These are phyloP conservation scores for Pseudocercospora eumusae DNA, from an alignment of 2,329 filamentous ascomycete genomes.

Conservation along the genomic window DNA sequence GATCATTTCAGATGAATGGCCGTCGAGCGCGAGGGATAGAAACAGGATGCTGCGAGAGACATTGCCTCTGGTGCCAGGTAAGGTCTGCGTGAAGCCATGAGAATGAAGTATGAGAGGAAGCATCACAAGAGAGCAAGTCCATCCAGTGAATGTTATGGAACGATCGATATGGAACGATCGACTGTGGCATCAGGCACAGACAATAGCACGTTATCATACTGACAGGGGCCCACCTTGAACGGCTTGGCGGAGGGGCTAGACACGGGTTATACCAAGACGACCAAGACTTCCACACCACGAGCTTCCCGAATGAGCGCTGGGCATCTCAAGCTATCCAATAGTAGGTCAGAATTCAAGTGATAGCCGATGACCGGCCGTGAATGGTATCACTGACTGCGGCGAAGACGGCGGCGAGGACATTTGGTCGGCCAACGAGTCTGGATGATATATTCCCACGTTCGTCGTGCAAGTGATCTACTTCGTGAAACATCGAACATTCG, in stretches of 20 bases:
- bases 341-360: background rate
- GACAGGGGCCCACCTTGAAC: background rate
- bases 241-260: background rate
- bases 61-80: background rate
- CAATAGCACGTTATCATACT: background rate
- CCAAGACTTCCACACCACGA: background rate
- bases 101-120: background rate
- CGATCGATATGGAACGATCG: background rate
- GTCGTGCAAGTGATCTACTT: background rate
- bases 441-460: background rate
- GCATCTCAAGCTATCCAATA: background rate
- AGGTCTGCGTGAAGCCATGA: background rate
- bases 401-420: background rate
- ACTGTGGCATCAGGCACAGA: background rate
- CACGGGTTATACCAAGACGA: background rate
- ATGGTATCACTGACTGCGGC: background rate
- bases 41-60: too few relatives aligned
- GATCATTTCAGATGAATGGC: too few relatives aligned
- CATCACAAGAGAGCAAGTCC: background rate
- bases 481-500: background rate
- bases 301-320: background rate
- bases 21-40: too few relatives aligned
- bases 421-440: background rate
- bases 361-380: background rate
- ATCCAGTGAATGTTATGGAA: background rate